Conservation (phyloP, 306 rosid species). For the Glycine soja region DNA sequence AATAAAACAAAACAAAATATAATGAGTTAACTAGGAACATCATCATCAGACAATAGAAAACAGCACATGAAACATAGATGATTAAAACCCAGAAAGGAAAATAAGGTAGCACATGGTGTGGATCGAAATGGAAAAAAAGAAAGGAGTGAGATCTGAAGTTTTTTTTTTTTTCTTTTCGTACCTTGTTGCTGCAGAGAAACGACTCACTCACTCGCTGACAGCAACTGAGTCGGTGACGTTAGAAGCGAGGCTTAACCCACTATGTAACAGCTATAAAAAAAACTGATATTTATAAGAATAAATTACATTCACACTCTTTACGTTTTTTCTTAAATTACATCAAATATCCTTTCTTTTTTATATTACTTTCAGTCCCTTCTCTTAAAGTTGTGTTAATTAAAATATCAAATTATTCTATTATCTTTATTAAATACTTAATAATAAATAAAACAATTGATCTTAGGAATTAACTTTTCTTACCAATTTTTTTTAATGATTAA, state of each 20-base stretch:
- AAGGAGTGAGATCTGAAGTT: constrained; percentile 41
- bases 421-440: too few species aligned
- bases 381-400: too few species aligned
- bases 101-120: background rate
- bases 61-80: constrained; percentile 19
- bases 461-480: too few species aligned
- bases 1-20: background rate
- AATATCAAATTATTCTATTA: too few species aligned
- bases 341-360: too few species aligned
- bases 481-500: too few species aligned
- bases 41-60: background rate
- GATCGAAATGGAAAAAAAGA: constrained; percentile 38
- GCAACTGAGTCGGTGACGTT: constrained; percentile 43
- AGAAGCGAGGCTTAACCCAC: constrained; percentile 1
- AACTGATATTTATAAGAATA: constrained; percentile 25
- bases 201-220: constrained; percentile 12
- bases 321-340: too few species aligned
- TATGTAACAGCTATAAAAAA: constrained; percentile 2
- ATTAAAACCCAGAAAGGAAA: constrained; percentile 11
- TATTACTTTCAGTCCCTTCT: too few species aligned
- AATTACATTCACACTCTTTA: too few species aligned
- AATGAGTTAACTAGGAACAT: background rate
- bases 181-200: constrained; percentile 36
- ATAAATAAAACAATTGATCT: too few species aligned
- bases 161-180: background rate